Percentiles rank a stretch among this genome's conserved stretches.
These are phyloP conservation scores for Fomitopsis betulina DNA, from an alignment of 1,284 basidiomycete species.

Conservation along the genomic window DNA sequence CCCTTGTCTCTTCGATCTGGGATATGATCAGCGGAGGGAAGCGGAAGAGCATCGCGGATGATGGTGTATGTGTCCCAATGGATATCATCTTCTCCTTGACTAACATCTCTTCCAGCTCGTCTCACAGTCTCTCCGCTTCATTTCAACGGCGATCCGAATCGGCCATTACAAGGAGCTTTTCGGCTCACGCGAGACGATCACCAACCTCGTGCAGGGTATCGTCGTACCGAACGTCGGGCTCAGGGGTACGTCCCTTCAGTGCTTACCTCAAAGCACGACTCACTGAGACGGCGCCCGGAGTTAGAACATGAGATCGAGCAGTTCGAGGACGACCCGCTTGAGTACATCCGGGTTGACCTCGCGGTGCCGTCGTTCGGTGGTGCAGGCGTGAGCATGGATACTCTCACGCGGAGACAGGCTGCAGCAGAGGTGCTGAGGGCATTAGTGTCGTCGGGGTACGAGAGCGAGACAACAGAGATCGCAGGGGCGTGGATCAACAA, in stretches of 20 bases:
- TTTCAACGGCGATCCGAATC: slow-evolving; percentile 89
- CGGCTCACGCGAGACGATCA: slow-evolving; percentile 75
- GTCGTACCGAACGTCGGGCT: slow-evolving; percentile 91
- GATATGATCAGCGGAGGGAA: slow-evolving; percentile 76
- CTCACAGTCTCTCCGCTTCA: slow-evolving; percentile 88
- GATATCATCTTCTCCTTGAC: background rate
- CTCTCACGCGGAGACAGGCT: slow-evolving; percentile 83
- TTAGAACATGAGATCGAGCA: slow-evolving; percentile 87
- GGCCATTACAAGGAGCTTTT: slow-evolving; percentile 72
- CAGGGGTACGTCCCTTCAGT: slow-evolving; percentile 38
- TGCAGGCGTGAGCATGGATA: slow-evolving; percentile 38
- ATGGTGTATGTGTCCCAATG: slow-evolving; percentile 49
- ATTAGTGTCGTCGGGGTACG: slow-evolving; percentile 75
- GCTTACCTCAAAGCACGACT: background rate
- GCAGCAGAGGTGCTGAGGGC: slow-evolving; percentile 92
- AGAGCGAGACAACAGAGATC: slow-evolving; percentile 81
- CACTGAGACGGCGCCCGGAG: background rate
- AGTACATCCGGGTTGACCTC: slow-evolving; percentile 91
- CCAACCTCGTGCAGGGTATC: slow-evolving; percentile 84
- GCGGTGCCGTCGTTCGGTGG: slow-evolving; percentile 52
- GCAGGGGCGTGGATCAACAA: slow-evolving; percentile 79
- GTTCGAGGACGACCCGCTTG: slow-evolving; percentile 96
- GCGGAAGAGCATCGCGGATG: slow-evolving; percentile 70
- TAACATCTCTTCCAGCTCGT: slow-evolving; percentile 58
- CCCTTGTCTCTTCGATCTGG: slow-evolving; percentile 93